Percentiles rank a stretch among this genome's conserved stretches.
These are phyloP conservation scores for Chaetomiaceae sp. DNA, from an alignment of 2,329 filamentous ascomycete genomes.

Conservation along the genomic window DNA sequence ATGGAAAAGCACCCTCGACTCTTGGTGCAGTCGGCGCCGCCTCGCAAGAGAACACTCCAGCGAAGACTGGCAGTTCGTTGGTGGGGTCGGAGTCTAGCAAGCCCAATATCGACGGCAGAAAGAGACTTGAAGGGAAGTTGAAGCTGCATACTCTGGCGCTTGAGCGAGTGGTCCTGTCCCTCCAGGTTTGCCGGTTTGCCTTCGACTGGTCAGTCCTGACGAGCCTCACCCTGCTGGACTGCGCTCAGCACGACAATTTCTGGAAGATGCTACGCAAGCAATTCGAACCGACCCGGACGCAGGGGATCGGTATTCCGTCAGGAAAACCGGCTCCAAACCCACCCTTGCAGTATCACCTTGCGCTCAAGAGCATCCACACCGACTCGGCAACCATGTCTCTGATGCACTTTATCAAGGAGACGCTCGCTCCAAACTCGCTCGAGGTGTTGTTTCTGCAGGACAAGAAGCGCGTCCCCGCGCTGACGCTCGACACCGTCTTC, in stretches of 20 bases:
- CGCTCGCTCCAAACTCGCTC: conserved; percentile 72
- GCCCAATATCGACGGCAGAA: conserved; percentile 17
- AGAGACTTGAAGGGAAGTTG: conserved; percentile 52
- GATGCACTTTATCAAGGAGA: conserved; percentile 70
- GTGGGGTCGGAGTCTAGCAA: conserved; percentile 13
- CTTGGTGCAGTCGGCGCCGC: background rate
- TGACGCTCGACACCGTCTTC: conserved; percentile 67
- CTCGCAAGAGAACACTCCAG: background rate
- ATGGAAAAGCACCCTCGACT: background rate
- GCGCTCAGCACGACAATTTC: conserved; percentile 65
- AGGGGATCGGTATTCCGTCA: conserved; percentile 26
- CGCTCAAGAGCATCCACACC: conserved; percentile 69
- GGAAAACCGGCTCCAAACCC: conserved; percentile 28
- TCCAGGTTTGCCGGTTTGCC: conserved; percentile 62
- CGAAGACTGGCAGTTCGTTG: conserved; percentile 2
- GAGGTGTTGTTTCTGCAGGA: conserved; percentile 76
- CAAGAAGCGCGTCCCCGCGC: conserved; percentile 40
- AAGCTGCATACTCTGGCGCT: conserved; percentile 68
- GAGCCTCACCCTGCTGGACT: conserved; percentile 68
- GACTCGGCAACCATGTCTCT: conserved; percentile 65
- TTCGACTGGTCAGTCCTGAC: conserved; percentile 72
- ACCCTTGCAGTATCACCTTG: conserved; percentile 54
- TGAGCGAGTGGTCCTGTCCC: conserved; percentile 68
- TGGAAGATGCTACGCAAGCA: conserved; percentile 68
- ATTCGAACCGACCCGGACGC: conserved; percentile 44